These are phyloP conservation scores for Tricholoma matsutake DNA, from an alignment of 768 basidiomycete species.

Conservation along the genomic window DNA sequence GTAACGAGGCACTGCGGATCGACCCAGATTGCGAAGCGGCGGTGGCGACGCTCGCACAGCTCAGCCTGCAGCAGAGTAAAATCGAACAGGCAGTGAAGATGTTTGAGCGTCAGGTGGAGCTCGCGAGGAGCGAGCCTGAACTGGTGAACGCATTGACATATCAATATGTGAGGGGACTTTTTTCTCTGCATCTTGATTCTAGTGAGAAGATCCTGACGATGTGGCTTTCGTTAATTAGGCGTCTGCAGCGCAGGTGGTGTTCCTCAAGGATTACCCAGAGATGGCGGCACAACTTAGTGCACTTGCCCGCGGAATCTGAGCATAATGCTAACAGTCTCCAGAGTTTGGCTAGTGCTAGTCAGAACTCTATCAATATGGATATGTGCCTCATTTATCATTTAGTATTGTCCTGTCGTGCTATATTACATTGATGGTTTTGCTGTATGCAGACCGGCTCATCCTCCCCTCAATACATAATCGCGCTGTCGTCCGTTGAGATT, in stretches of 20 bases:
- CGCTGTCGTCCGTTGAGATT: background rate
- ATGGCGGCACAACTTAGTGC: conserved; percentile 67
- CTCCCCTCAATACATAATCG: background rate
- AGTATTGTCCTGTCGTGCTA: background rate
- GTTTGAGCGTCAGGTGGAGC: conserved; percentile 80
- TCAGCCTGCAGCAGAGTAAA: conserved; percentile 87
- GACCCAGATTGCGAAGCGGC: conserved; percentile 97
- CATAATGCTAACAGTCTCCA: background rate
- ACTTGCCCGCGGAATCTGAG: conserved; percentile 31
- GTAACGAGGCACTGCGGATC: conserved; percentile 81
- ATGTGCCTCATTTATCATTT: background rate
- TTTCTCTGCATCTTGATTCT: background rate
- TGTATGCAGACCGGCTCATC: background rate
- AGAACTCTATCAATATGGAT: background rate
- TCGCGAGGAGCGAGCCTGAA: conserved; percentile 91
- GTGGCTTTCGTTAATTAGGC: conserved; percentile 44
- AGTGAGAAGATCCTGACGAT: conserved; percentile 5
- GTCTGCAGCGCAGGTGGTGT: conserved; percentile 77
- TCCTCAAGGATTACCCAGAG: conserved; percentile 79
- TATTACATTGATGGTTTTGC: background rate
- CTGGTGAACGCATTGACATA: conserved; percentile 74
- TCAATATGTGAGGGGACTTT: conserved; percentile 58
- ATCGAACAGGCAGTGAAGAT: conserved; percentile 82
- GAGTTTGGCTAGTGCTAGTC: background rate
- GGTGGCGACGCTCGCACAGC: conserved; percentile 91